Conservation (phyloP, 2,329 filamentous ascomycete species). For the Gnomoniopsis smithogilvyi region DNA sequence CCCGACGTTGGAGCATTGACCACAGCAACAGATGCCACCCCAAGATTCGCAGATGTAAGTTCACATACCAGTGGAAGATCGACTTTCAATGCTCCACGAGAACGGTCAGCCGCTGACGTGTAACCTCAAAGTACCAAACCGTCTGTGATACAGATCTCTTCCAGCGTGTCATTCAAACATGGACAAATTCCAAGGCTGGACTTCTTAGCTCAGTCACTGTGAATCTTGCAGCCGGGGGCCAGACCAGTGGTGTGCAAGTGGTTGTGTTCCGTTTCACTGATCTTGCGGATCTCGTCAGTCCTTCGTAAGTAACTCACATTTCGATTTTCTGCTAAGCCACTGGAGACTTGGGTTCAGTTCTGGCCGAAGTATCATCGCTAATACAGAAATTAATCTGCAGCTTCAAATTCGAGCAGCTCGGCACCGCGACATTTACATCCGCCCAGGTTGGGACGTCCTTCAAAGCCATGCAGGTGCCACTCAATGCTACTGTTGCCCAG, state of each 20-base stretch:
- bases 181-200: conserved; percentile 11
- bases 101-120: not conserved
- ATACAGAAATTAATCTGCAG: too few relatives aligned
- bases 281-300: not conserved
- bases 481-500: conserved; percentile 2
- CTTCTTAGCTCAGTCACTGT: conserved; percentile 1
- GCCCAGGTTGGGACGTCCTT: conserved; percentile 8
- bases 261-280: conserved; percentile 6
- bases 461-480: conserved; percentile 3
- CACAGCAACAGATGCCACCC: not conserved
- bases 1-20: conserved; percentile 5
- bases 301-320: conserved; percentile 2
- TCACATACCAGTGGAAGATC: not conserved
- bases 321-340: not conserved
- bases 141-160: conserved; percentile 10
- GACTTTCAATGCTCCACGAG: not conserved
- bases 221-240: conserved; percentile 6
- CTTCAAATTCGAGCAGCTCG: conserved; percentile 9
- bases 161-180: conserved; percentile 8
- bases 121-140: not conserved
- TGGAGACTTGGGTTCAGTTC: too few relatives aligned
- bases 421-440: conserved; percentile 8
- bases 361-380: too few relatives aligned
- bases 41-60: conserved; percentile 5
- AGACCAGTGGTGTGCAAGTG: not conserved